Base-by-base conservation (phyloP, 2,329 filamentous ascomycete species). In the Nigrospora osmanthi region DNA sequence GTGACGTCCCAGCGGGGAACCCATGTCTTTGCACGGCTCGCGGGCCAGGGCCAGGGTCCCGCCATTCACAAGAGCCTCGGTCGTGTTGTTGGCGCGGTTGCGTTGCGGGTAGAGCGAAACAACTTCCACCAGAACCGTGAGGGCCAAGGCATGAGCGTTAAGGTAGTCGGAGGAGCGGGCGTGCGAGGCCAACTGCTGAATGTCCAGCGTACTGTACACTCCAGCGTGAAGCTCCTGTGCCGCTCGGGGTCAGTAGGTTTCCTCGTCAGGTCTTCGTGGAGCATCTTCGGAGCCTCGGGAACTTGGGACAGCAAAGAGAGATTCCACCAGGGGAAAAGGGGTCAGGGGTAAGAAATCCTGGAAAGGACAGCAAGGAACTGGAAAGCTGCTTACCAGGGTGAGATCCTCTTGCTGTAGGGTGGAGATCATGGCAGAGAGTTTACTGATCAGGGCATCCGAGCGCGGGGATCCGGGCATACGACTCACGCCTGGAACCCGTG, bases 171-270 rank as follows among this genome's bases (percentile, higher is more conserved):
- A 51, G 49, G 70, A 54, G 42, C 66, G 58, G 4, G 85, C 81
- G 54, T 83, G 78, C 0, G 86, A 87, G 1, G 85, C 81, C 2
- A 91, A 70, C 61, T 93, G 87, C 60, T 93, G 87, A 54, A 90
- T 70, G 60, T 93, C 87, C 10, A 91, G 74, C 3, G 81, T 71
- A 0, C 86, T 80, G 58, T 90, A 91, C 3, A 87, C 83, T 30
- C 85, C 86, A 0, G 86, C 85, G 59, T 90, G 87, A 2, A 89
- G 68, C 58, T 89, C 86, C 23, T 28, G 7, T 28, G 10, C 23
- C 23, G 23, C 23, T 28, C 7, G 23, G 9, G 10, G 23, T 28
- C 23, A 28, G 23, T 28, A 28, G 23, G 23, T 10, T 28, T 28
- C 2, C 23, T 6, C 2, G 7, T 7, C 23, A 10, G 23, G 23